Evolutionary conservation across 371 early-diverging fungal genomes (phyloP).

Genomic region (Mortierella sp.): DNA sequence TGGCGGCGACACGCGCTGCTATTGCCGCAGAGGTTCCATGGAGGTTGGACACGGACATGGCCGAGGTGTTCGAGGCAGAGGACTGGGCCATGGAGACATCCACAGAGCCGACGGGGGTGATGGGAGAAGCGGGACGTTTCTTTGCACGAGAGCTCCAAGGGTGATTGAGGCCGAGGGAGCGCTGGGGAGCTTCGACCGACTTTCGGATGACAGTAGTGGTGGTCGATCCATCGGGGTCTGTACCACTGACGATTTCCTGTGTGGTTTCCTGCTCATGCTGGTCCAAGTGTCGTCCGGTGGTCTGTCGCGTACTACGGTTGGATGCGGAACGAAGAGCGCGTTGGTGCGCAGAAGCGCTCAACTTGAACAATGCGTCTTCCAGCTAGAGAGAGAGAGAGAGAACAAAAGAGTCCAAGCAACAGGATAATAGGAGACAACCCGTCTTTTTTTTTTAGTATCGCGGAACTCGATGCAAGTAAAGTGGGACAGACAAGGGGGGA

Average conservation of each 20-base stretch:
- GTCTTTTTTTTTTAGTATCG: too few relatives aligned
- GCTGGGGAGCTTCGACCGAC: constrained; percentile 33
- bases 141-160: constrained; percentile 48
- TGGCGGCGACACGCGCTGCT: neutral
- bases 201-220: constrained; percentile 39
- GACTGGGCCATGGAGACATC: constrained; percentile 36
- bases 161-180: constrained; percentile 10
- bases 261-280: constrained; percentile 24
- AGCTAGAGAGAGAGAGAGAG: constrained; percentile 27
- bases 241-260: constrained; percentile 28
- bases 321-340: constrained; percentile 42
- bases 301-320: constrained; percentile 7
- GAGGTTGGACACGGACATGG: neutral
- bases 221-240: constrained; percentile 28
- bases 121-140: constrained; percentile 57
- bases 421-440: neutral
- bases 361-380: constrained; percentile 54
- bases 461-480: neutral
- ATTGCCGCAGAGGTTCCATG: neutral
- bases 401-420: neutral
- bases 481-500: neutral
- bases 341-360: constrained; percentile 56
- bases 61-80: neutral
- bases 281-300: constrained; percentile 15
- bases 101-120: constrained; percentile 45